Conservation (phyloP, 257 asterid species). For the Petrea volubilis region DNA sequence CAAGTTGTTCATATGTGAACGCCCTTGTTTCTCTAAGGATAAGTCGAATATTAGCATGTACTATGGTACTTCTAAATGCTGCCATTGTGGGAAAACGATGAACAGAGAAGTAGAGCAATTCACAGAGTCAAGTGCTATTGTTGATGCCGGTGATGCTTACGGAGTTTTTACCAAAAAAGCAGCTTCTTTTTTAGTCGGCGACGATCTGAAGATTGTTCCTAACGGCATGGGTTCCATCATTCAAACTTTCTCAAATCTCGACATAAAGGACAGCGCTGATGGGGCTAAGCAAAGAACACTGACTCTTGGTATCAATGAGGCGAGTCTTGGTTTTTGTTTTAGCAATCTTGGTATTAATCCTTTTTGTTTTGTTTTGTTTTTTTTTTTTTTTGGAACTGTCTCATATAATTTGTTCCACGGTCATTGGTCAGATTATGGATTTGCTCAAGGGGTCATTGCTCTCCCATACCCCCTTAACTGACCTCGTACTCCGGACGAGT, state of each 20-base stretch:
- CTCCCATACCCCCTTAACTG: conserved; percentile 7
- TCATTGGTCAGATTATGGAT: conserved; percentile 17
- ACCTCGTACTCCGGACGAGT: not conserved
- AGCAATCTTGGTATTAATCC: too few species aligned
- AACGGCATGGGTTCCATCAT: not conserved
- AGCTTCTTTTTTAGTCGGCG: conserved; percentile 12
- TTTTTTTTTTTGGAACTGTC: not conserved
- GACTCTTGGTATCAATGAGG: conserved; percentile 7
- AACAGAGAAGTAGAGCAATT: not conserved
- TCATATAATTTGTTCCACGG: too few species aligned
- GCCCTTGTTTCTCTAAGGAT: not conserved
- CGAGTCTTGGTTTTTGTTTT: not conserved
- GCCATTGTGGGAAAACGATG: not conserved
- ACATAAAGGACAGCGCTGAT: not conserved
- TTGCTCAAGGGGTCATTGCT: not conserved
- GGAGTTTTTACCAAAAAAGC: not conserved
- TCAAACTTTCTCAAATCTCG: not conserved
- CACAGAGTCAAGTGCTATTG: too few species aligned
- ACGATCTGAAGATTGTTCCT: conserved; percentile 23
- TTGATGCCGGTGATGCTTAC: not conserved
- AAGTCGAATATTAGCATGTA: not conserved
- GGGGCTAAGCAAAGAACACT: not conserved
- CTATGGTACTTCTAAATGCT: not conserved
- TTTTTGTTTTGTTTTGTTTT: not conserved
- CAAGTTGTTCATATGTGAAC: not conserved